These are phyloP conservation scores for Curvularia sp. DNA, from an alignment of 2,329 filamentous ascomycete genomes.

Conservation along the genomic window DNA sequence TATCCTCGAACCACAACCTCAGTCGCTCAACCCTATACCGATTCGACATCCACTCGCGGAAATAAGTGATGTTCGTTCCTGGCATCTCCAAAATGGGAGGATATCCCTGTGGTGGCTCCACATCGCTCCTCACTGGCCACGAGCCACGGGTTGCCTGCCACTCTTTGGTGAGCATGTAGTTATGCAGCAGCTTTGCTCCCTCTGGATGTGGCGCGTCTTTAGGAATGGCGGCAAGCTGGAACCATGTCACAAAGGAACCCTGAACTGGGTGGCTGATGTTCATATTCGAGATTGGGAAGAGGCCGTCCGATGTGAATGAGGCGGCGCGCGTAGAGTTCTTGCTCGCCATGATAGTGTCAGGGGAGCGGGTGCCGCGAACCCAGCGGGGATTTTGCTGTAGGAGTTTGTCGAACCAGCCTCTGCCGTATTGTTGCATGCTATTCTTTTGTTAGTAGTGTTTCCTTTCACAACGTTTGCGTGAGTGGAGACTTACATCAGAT, in stretches of 20 bases:
- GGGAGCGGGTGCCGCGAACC: constrained; percentile 60
- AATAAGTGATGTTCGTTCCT: constrained; percentile 50
- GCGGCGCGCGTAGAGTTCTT: constrained; percentile 31
- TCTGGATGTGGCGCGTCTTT: constrained; percentile 59
- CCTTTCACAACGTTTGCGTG: background rate
- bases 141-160: constrained; percentile 43
- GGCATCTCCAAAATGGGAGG: constrained; percentile 39
- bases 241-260: constrained; percentile 57
- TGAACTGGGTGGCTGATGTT: constrained; percentile 39
- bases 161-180: constrained; percentile 55
- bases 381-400: constrained; percentile 59
- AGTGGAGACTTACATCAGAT: constrained; percentile 50
- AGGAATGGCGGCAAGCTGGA: constrained; percentile 58
- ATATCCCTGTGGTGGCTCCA: constrained; percentile 33
- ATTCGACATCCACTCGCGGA: constrained; percentile 54
- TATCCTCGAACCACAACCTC: constrained; percentile 53
- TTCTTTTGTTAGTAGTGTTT: background rate
- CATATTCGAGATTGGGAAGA: background rate
- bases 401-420: constrained; percentile 57
- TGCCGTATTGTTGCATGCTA: constrained; percentile 51
- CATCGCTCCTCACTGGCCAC: constrained; percentile 51
- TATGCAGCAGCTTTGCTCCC: constrained; percentile 59
- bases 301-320: constrained; percentile 25
- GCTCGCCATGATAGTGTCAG: constrained; percentile 46
- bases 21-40: constrained; percentile 53